Conservation (phyloP, 495 filamentous ascomycete species). For the Filosporella fistucella region DNA sequence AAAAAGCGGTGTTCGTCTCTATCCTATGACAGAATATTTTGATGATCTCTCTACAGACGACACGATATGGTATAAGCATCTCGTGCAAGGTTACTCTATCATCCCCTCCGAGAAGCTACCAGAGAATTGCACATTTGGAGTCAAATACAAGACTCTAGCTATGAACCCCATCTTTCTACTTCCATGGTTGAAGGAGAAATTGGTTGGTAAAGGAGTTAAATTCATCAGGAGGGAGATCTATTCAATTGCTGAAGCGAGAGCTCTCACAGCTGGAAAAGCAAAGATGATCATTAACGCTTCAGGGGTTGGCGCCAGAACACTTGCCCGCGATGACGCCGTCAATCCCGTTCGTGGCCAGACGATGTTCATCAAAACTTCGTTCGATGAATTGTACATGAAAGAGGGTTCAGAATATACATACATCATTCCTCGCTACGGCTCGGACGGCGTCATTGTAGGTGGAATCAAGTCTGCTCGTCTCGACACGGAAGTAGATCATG, state of each 20-base stretch:
- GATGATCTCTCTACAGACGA: constrained; percentile 9
- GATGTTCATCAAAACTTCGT: constrained; percentile 21
- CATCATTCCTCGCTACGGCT: constrained; percentile 41
- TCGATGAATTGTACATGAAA: constrained; percentile 19
- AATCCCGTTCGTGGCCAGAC: constrained; percentile 20
- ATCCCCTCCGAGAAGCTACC: constrained; percentile 17
- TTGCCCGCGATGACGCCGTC: constrained; percentile 17
- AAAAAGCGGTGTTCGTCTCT: constrained; percentile 15
- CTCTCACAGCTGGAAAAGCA: background rate
- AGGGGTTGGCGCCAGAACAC: constrained; percentile 14
- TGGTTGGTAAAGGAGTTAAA: constrained; percentile 23
- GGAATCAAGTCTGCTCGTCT: constrained; percentile 38
- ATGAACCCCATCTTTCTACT: constrained; percentile 27
- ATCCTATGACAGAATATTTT: constrained; percentile 21
- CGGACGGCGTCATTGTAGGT: constrained; percentile 39
- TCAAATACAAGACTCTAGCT: constrained; percentile 24
- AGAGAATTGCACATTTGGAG: constrained; percentile 7
- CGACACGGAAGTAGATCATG: constrained; percentile 18
- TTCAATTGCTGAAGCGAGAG: constrained; percentile 19
- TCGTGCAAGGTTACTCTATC: constrained; percentile 17
- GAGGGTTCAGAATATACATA: constrained; percentile 47
- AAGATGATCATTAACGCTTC: constrained; percentile 19
- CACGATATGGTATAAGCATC: constrained; percentile 15
- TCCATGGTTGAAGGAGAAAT: constrained; percentile 22
- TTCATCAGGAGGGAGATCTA: constrained; percentile 22